phyloP scores from a whole-genome alignment of 1,284 basidiomycete species.

The Ganoderma lucidum region DNA sequence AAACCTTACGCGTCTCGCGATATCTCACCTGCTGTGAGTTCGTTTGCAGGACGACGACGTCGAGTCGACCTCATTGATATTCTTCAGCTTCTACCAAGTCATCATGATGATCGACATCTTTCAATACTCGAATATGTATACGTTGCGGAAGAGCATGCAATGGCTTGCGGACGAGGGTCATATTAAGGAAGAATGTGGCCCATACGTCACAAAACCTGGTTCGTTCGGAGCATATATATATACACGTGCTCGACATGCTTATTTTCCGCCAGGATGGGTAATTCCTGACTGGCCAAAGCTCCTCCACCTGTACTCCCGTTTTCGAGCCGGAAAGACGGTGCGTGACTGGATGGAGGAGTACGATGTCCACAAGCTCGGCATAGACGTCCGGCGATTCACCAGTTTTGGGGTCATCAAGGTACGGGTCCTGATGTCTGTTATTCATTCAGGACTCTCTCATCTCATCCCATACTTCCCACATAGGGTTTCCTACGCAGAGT shows the following conservation, averaged over 20 bases:
- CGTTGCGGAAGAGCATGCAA: conserved; percentile 84
- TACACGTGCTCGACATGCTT: background rate
- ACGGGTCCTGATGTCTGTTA: conserved; percentile 9
- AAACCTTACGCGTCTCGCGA: conserved; percentile 84
- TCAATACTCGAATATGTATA: conserved; percentile 98
- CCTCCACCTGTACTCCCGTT: conserved; percentile 84
- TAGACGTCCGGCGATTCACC: conserved; percentile 95
- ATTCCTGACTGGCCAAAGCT: conserved; percentile 86
- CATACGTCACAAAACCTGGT: conserved; percentile 87
- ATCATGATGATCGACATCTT: conserved; percentile 97
- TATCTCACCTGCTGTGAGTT: conserved; percentile 90
- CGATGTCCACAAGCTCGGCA: conserved; percentile 74
- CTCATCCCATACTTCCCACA: conserved; percentile 5
- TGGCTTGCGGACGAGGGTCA: conserved; percentile 86
- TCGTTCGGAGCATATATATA: conserved; percentile 9
- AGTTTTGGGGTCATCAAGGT: conserved; percentile 99
- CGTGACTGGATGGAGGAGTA: conserved; percentile 90
- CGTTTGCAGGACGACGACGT: background rate
- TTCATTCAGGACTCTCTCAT: too few relatives aligned
- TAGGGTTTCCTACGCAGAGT: conserved; percentile 92
- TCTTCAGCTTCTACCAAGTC: conserved; percentile 86
- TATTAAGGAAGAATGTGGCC: conserved; percentile 88
- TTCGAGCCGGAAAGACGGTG: conserved; percentile 88
- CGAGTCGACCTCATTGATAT: background rate
- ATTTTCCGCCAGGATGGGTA: conserved; percentile 48